A percentile compares a stretch with the other conserved stretches of the same genome.
Conservation (phyloP, 495 filamentous ascomycete genomes). For the Hypoxylon cercidicola region DNA sequence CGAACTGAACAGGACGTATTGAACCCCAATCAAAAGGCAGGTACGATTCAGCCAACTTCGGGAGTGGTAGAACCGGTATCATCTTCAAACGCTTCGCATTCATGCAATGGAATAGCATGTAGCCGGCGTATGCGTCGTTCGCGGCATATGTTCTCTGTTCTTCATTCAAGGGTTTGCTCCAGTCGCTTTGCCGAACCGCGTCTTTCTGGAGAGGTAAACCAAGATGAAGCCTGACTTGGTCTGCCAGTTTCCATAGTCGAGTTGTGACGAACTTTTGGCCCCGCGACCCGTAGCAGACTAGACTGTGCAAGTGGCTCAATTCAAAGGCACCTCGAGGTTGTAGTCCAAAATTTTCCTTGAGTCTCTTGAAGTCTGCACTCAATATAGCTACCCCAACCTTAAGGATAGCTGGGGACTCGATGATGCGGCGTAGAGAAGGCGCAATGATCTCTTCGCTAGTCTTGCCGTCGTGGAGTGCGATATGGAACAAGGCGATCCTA, state of each 20-base stretch:
- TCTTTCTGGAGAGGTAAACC: conserved; percentile 73
- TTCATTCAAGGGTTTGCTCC: conserved; percentile 64
- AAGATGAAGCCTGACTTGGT: conserved; percentile 70
- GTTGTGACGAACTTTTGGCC: conserved; percentile 61
- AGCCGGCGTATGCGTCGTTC: conserved; percentile 73
- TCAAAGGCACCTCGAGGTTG: conserved; percentile 70
- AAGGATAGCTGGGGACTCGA: conserved; percentile 68
- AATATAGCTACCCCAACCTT: conserved; percentile 73
- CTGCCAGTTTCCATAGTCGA: conserved; percentile 64
- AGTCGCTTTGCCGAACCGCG: conserved; percentile 70
- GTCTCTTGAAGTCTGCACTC: conserved; percentile 71
- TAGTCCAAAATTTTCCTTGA: conserved; percentile 67
- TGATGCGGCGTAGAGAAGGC: conserved; percentile 67
- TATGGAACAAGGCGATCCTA: conserved; percentile 75
- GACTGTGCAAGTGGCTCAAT: conserved; percentile 72
- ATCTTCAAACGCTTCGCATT: conserved; percentile 67
- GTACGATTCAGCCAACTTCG: conserved; percentile 66
- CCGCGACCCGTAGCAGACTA: conserved; percentile 66
- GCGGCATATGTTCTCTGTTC: conserved; percentile 73
- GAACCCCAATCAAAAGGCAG: conserved; percentile 3
- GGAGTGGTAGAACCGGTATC: conserved; percentile 68
- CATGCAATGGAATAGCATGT: conserved; percentile 71
- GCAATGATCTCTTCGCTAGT: conserved; percentile 64
- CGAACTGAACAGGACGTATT: too few relatives aligned
- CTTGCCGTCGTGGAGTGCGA: conserved; percentile 64